Evolutionary conservation across 2,329 filamentous ascomycete genomes (phyloP).

Genomic region (Colletotrichum sp.): DNA sequence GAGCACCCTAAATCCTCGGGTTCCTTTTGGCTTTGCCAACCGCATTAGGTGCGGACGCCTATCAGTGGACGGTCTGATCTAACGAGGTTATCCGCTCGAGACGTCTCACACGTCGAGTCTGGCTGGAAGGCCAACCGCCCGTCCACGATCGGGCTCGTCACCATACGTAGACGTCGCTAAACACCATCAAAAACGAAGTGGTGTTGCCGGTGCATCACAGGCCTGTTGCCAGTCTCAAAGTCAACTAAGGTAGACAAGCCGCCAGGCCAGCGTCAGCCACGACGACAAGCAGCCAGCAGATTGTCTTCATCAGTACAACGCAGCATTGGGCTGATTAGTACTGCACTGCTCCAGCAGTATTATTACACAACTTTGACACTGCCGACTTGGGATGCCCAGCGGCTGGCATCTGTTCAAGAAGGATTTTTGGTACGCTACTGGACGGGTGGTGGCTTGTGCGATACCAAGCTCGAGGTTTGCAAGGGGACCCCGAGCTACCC

Average conservation of each 20-base stretch:
- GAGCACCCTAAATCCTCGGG: background rate
- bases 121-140: background rate
- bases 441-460: background rate
- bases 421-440: background rate
- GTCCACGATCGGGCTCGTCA: background rate
- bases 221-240: background rate
- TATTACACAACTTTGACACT: background rate
- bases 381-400: background rate
- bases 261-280: background rate
- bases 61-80: slow-evolving; percentile 12
- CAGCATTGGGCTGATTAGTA: background rate
- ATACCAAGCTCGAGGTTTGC: background rate
- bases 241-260: background rate
- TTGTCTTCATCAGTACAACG: background rate
- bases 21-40: background rate
- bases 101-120: slow-evolving; percentile 7
- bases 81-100: background rate
- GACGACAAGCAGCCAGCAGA: background rate
- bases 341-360: background rate
- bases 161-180: background rate
- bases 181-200: background rate
- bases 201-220: background rate
- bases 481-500: slow-evolving; percentile 1
- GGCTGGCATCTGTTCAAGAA: background rate
- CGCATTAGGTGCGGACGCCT: background rate